Conservation (phyloP, 768 basidiomycete genomes). For the Leccinellum albellum region DNA sequence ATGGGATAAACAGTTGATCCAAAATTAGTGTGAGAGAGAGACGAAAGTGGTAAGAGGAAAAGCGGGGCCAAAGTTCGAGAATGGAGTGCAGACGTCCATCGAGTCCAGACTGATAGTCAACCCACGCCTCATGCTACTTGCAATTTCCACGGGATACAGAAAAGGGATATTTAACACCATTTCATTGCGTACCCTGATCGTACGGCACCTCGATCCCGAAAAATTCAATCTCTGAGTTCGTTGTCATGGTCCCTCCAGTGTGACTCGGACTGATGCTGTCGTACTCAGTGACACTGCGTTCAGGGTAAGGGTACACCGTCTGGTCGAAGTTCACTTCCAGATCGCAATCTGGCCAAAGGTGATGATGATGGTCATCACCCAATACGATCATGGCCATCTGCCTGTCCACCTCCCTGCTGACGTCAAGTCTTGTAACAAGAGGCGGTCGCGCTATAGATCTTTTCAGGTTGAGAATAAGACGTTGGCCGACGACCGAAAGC, state of each 20-base stretch:
- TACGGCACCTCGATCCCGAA: too few relatives aligned
- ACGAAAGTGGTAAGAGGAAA: too few relatives aligned
- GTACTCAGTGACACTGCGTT: neutral
- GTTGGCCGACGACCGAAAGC: conserved; percentile 15
- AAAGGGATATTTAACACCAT: too few relatives aligned
- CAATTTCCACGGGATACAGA: too few relatives aligned
- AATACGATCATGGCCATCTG: conserved; percentile 11
- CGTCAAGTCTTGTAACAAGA: neutral
- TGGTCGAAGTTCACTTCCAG: neutral
- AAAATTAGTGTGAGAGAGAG: too few relatives aligned
- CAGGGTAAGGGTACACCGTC: neutral
- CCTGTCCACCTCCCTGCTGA: conserved; percentile 18
- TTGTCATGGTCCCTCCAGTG: neutral
- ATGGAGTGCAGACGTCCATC: too few relatives aligned
- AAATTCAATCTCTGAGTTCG: neutral
- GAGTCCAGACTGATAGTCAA: too few relatives aligned
- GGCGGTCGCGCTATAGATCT: neutral
- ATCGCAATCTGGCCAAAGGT: neutral
- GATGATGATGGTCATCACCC: neutral
- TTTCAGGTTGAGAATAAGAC: conserved; percentile 17
- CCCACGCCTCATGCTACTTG: too few relatives aligned
- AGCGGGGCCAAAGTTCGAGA: too few relatives aligned
- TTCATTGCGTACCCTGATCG: neutral
- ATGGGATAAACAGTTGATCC: too few relatives aligned
- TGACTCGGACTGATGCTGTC: neutral